These are phyloP conservation scores for Rhazya stricta DNA, from an alignment of 257 asterid species.

Conservation along the genomic window DNA sequence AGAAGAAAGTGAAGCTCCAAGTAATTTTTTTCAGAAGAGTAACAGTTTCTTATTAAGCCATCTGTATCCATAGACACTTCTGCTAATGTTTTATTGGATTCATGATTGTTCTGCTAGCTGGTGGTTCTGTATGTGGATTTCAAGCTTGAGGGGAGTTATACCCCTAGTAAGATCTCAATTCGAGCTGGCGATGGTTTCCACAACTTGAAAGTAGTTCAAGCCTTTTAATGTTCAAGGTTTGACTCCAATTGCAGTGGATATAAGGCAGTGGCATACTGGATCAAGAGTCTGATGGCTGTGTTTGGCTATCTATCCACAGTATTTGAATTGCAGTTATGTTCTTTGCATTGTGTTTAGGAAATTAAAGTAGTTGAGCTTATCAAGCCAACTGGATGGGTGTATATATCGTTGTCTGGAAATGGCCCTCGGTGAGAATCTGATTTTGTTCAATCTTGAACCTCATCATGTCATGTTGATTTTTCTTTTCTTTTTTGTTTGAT, in stretches of 20 bases:
- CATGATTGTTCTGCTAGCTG: conserved; percentile 23
- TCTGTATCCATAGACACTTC: background rate
- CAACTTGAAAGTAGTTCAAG: conserved; percentile 65
- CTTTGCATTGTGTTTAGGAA: conserved; percentile 45
- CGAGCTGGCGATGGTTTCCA: conserved; percentile 97
- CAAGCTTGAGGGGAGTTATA: conserved; percentile 96
- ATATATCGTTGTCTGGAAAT: conserved; percentile 77
- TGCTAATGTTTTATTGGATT: conserved; percentile 6
- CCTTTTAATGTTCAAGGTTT: background rate
- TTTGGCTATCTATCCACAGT: no score
- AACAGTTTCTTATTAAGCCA: background rate
- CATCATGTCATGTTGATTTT: conserved; percentile 3
- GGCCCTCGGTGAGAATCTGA: conserved; percentile 74
- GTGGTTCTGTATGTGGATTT: conserved; percentile 81
- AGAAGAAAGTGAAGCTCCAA: conserved; percentile 87
- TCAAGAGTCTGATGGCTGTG: background rate
- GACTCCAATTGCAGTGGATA: background rate
- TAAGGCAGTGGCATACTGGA: background rate
- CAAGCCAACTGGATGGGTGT: conserved; percentile 90
- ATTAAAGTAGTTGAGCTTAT: conserved; percentile 78
- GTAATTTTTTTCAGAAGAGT: conserved; percentile 21
- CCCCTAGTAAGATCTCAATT: conserved; percentile 85
- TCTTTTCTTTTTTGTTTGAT: conserved; percentile 1
- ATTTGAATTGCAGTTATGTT: conserved; percentile 10
- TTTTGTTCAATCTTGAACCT: conserved; percentile 4